Conservation (phyloP, 345 rosid species). For the Eucalyptus camaldulensis region DNA sequence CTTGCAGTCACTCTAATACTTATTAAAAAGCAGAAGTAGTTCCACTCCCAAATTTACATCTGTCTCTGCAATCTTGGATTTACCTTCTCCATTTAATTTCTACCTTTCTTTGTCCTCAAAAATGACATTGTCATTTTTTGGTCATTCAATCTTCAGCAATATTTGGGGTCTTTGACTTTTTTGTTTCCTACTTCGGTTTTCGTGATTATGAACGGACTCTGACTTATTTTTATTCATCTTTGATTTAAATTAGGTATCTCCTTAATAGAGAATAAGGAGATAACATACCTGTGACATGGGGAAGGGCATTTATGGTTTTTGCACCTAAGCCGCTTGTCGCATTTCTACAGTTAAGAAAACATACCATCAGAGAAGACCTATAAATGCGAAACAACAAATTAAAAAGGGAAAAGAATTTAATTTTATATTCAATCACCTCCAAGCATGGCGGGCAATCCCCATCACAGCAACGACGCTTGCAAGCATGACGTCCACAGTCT, state of each 20-base stretch:
- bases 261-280: background rate
- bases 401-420: background rate
- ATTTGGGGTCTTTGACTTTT: background rate
- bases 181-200: background rate
- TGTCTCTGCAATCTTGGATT: background rate
- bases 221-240: background rate
- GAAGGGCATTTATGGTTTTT: slow-evolving; percentile 87
- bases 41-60: background rate
- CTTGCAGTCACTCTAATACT: background rate
- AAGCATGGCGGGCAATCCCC: slow-evolving; percentile 88
- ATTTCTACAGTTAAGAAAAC: slow-evolving; percentile 36
- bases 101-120: background rate
- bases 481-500: slow-evolving; percentile 88
- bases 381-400: background rate
- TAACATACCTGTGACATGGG: slow-evolving; percentile 76
- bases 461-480: slow-evolving; percentile 89
- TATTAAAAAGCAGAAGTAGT: background rate
- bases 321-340: slow-evolving; percentile 74
- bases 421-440: slow-evolving; percentile 29
- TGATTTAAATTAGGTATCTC: background rate
- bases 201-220: background rate
- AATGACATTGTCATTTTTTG: background rate
- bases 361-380: background rate
- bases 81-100: background rate
- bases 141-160: background rate